Evolutionary conservation across 2,329 filamentous ascomycete genomes (phyloP).

Genomic region (Aureobasidium sp.): DNA sequence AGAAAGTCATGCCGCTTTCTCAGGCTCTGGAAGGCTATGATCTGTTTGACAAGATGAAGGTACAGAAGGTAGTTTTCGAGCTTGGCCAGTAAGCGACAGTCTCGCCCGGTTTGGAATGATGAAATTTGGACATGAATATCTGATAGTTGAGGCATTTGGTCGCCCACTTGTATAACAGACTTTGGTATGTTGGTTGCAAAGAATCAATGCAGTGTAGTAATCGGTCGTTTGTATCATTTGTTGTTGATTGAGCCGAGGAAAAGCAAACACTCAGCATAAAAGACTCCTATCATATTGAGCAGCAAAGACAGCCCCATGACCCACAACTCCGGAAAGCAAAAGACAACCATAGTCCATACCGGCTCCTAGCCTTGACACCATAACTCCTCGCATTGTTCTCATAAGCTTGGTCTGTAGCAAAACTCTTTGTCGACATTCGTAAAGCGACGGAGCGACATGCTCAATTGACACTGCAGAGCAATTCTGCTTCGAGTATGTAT

Average conservation of each 20-base stretch:
- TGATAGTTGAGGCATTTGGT: neutral
- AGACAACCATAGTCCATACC: neutral
- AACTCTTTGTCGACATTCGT: conserved; percentile 1
- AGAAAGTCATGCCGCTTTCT: conserved; percentile 43
- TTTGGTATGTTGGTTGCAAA: neutral
- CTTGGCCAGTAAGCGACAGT: neutral
- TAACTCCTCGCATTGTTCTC: conserved; percentile 7
- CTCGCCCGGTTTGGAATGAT: neutral
- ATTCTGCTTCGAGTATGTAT: conserved; percentile 87
- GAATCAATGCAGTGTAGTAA: neutral
- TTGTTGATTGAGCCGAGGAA: neutral
- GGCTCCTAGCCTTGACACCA: neutral
- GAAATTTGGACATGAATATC: neutral
- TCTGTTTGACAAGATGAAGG: conserved; percentile 45
- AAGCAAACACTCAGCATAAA: neutral
- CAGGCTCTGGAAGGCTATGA: conserved; percentile 44
- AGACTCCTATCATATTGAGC: neutral
- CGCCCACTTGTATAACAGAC: neutral
- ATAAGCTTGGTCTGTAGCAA: neutral
- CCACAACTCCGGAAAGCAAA: neutral
- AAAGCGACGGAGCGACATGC: neutral
- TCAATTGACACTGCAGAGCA: conserved; percentile 66
- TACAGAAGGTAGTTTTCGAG: conserved; percentile 43
- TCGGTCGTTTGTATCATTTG: neutral
- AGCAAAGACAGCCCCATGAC: neutral